Base-by-base conservation (phyloP, 495 filamentous ascomycete genomes). In the Pyrenula massariospora region DNA sequence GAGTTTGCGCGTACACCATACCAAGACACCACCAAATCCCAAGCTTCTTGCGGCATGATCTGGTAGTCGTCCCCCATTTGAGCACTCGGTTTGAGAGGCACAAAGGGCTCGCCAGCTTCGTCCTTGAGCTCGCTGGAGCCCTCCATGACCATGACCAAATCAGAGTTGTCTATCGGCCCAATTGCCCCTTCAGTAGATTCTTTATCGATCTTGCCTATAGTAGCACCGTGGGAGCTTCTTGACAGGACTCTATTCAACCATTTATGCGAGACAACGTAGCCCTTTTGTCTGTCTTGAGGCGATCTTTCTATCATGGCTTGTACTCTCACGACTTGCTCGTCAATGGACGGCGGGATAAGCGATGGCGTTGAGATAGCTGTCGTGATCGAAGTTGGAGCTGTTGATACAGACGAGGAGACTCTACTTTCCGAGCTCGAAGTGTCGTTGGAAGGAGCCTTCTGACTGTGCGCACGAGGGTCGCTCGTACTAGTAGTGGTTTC, bases 121-220 rank as follows among this genome's bases (percentile, higher is more conserved):
- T 82, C 82, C 53, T 71, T 72, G 61, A 82, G 71, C 52, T 56
- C 62, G 23, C 61, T 60, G 24, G 59, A 68, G 22, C 61, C 60
- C 56, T 72, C 75, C 20, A 66, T 73, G 31, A 74, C 74, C 48
- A 77, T 63, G 24, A 77, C 65, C 24, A 77, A 65, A 60, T 89
- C 87, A 3, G 87, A 82, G 65, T 96, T 97, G 70, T 96, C 90
- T 24, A 97, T 83, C 0, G 88, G 88, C 1, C 90, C 91, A 31
- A 93, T 77, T 11, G 83, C 74, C 11, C 78, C 82, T 56, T 87
- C 83, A 25, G 69, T 58, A 2, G 77, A 73, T 52, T 82, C 79
- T 62, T 91, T 88, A 55, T 77, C 70, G 20, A 58, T 25, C 53
- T 73, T 68, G 59, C 77, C 79, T 12, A 71, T 73, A 58, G 77